Evolutionary conservation across 208 protist genomes (phyloP).

Genomic region (Trichomonas vaginalis): DNA sequence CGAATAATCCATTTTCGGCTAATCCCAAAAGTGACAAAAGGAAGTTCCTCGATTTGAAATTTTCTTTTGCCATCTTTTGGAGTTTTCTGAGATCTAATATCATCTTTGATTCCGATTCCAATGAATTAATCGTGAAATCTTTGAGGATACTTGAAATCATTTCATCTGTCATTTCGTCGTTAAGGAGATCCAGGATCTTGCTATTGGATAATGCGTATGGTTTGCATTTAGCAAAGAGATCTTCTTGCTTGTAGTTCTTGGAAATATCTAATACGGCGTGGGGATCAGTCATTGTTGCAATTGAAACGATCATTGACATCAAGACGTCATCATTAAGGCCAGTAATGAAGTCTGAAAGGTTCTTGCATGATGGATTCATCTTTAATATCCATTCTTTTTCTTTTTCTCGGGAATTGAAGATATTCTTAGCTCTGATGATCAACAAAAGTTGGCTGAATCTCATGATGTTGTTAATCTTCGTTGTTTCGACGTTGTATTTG

Average conservation of each 20-base stretch:
- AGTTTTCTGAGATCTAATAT: neutral
- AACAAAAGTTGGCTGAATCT: neutral
- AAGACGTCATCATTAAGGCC: neutral
- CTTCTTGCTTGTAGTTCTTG: too few species aligned
- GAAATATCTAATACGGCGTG: neutral
- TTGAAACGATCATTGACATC: neutral
- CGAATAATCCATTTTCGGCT: neutral
- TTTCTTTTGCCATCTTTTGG: neutral
- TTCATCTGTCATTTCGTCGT: neutral
- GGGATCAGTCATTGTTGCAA: neutral
- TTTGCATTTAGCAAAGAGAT: too few species aligned
- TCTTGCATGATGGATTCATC: neutral
- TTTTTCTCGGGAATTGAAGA: neutral
- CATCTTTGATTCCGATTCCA: neutral
- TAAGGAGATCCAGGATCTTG: too few species aligned
- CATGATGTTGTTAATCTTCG: neutral
- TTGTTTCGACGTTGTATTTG: neutral
- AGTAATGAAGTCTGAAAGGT: neutral
- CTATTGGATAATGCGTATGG: too few species aligned
- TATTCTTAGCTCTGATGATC: neutral
- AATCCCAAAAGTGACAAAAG: neutral
- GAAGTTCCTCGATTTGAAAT: neutral
- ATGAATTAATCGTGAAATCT: neutral
- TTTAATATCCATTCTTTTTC: neutral
- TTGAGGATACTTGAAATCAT: neutral